Evolutionary conservation across 371 early-diverging fungal species (phyloP).

Genomic region (Mortierella sp.): DNA sequence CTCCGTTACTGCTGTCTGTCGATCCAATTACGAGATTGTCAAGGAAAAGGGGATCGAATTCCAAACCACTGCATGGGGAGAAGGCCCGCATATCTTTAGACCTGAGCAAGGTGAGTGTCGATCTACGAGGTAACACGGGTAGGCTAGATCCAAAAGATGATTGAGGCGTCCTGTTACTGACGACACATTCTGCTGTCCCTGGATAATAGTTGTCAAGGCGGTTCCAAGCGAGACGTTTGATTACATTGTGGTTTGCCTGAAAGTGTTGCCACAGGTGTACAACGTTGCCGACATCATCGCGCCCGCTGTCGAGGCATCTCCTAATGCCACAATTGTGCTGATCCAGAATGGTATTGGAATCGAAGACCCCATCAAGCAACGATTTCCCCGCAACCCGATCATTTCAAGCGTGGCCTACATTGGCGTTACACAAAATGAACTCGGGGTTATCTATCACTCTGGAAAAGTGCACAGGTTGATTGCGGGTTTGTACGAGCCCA

Average conservation of each 20-base stretch:
- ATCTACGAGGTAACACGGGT: too few relatives aligned
- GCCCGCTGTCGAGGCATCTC: conserved; percentile 64
- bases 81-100: conserved; percentile 61
- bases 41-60: conserved; percentile 73
- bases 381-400: conserved; percentile 76
- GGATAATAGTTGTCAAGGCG: conserved; percentile 57
- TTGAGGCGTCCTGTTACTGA: too few relatives aligned
- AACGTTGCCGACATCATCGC: conserved; percentile 71
- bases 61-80: conserved; percentile 70
- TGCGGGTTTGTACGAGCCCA: conserved; percentile 55
- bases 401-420: conserved; percentile 82
- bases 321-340: conserved; percentile 74
- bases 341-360: conserved; percentile 91
- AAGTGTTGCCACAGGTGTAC: conserved; percentile 75
- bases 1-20: conserved; percentile 80
- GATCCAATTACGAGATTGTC: conserved; percentile 81
- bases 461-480: conserved; percentile 38
- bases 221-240: conserved; percentile 72
- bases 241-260: conserved; percentile 80
- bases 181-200: too few relatives aligned
- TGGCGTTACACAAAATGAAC: conserved; percentile 70
- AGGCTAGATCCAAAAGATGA: too few relatives aligned
- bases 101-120: conserved; percentile 64
- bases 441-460: conserved; percentile 69
- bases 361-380: conserved; percentile 69